Evolutionary conservation across 306 rosid species (phyloP), one percentile per base, ranked within the genome.

Genomic region (Mimosa bimucronata): DNA sequence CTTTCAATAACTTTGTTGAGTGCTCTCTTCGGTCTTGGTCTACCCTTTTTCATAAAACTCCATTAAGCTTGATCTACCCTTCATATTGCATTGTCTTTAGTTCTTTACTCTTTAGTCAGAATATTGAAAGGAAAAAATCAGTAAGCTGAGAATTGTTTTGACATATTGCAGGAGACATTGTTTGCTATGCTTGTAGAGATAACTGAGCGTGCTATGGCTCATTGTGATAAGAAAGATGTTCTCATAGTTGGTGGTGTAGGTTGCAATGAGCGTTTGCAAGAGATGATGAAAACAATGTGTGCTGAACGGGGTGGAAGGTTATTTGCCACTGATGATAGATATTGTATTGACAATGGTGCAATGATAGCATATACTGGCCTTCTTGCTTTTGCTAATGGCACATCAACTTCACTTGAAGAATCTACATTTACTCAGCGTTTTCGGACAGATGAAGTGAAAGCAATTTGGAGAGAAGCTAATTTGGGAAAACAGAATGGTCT

Each of bases 141-240:
- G 80, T 65, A 40, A 13, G 62, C n/a, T 78, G 76, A 45, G 16
- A 45, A 13, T 45, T 45, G 83, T 30, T 60, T 60, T 72, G 9
- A 16, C 16, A 70, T 77, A 45, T 73, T 84, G 73, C 84, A 92
- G 97, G 98, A 92, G 85, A 92, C 92, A 1, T 11, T 92, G 76
- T 94, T 86, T 78, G 97, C 98, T 50, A 94, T 94, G 98, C 93
- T 94, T 73, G 98, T 92, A 82, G 97, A 94, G 93, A 92, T 94
- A 41, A 94, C 98, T 2, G 97, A 94, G 74, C 87, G 97, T 18
- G 98, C 97, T 60, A 94, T 92, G 98, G 98, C 98, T 71, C 98
- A 92, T 57, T 94, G 97, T 75, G 98, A 94, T 86, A 83, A 65
- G 38, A 91, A 91, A 80, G 98, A 92, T 84, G 91, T 94, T 74